Evolutionary conservation across 1,284 basidiomycete genomes (phyloP), one percentile per base, ranked within the genome.

Genomic region (Ceratobasidium sp.): DNA sequence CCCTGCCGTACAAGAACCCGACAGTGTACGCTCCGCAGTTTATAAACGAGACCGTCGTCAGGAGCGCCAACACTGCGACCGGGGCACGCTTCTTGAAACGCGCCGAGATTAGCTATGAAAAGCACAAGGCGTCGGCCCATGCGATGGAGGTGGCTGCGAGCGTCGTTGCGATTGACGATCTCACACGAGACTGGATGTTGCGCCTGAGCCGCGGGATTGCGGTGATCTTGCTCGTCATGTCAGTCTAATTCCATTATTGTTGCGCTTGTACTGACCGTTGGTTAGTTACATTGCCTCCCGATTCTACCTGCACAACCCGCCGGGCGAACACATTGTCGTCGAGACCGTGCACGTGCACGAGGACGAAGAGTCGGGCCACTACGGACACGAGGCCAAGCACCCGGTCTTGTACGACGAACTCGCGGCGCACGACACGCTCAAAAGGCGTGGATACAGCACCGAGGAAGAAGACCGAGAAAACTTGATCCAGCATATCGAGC

Each of bases 381-480:
- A n/a, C n/a, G n/a, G n/a, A n/a, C n/a, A n/a, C n/a, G n/a, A n/a
- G n/a, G n/a, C 48, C 41, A 27, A 59, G 66, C 19, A 56, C 13
- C 39, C 58, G 19, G 37, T 69, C 4, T 41, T 56, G 34, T 37
- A 22, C 11, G 53, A 69, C 16, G 68, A 71, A 4, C 1, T 59
- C 27, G 29, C 82, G 8, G 81, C 87, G 14, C 87, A 87, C 0
- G 66, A 84, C 81, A 71, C 80, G 1, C 54, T 74, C 31, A 48
- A 84, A 8, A 81, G 86, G 66, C 86, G 87, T 71, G 61, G 62
- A 49, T 77, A 80, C 13, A 79, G 85, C 1, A 2, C 7, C 31
- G 80, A 81, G 39, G 84, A 87, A 16, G 63, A 58, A 41, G 66
- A 69, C 34, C 51, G 66, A 0, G 66, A 69, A 39, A 16, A 53